phyloP scores from a whole-genome alignment of 805 yeast genomes.

The Wickerhamiella qilinensis region DNA sequence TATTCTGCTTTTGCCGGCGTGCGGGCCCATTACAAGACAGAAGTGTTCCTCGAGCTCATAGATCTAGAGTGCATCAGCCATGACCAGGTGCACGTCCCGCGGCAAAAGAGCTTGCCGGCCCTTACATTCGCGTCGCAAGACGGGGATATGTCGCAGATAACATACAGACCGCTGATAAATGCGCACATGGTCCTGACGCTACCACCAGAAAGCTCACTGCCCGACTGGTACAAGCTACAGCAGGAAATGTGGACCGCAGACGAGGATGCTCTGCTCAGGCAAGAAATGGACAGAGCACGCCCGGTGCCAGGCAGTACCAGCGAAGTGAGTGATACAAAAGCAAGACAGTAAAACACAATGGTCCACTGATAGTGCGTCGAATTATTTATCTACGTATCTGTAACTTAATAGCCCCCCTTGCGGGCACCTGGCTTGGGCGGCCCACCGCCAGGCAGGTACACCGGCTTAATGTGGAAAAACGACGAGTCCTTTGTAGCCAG shows the following conservation, averaged over 20 bases:
- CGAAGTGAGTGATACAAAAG: not conserved
- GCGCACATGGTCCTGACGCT: slow-evolving; percentile 25
- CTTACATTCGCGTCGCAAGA: too few species aligned
- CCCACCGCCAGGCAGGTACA: slow-evolving; percentile 29
- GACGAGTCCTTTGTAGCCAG: slow-evolving; percentile 42
- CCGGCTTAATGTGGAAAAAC: slow-evolving; percentile 36
- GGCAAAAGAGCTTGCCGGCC: slow-evolving; percentile 24
- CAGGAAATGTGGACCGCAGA: slow-evolving; percentile 28
- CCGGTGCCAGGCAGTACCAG: not conserved
- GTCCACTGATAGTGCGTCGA: not conserved
- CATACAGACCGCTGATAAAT: too few species aligned
- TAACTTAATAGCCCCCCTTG: too few species aligned
- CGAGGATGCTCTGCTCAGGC: too few species aligned
- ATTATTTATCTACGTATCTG: not conserved
- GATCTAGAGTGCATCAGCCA: slow-evolving; percentile 35
- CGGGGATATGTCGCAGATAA: too few species aligned
- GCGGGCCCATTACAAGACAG: slow-evolving; percentile 62
- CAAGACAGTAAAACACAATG: not conserved
- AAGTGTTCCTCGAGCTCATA: slow-evolving; percentile 63
- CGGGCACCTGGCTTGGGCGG: slow-evolving; percentile 10
- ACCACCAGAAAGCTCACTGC: slow-evolving; percentile 51
- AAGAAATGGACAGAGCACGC: too few species aligned
- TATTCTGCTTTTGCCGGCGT: slow-evolving; percentile 63
- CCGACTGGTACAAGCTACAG: slow-evolving; percentile 57
- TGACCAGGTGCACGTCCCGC: slow-evolving; percentile 34